phyloP scores from a whole-genome alignment of 148 eudicot species.

The Cornus kousa region DNA sequence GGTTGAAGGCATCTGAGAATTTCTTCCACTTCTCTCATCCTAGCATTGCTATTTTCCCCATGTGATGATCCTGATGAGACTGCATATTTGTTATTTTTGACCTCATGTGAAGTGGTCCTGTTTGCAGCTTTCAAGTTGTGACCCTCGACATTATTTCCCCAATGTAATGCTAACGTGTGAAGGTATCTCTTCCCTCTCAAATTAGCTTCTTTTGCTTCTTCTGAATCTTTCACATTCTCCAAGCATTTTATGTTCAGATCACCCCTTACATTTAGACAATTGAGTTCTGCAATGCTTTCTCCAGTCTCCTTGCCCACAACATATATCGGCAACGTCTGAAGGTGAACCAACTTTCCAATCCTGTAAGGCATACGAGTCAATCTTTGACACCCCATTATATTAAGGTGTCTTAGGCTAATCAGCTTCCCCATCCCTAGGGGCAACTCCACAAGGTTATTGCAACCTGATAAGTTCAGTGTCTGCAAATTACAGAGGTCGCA shows the following conservation, averaged over 20 bases:
- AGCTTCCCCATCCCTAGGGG: slow-evolving; percentile 13
- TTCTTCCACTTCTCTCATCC: background rate
- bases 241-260: slow-evolving; percentile 15
- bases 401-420: slow-evolving; percentile 16
- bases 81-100: too few relatives aligned
- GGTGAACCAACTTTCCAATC: slow-evolving; percentile 7
- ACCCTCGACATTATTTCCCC: slow-evolving; percentile 5
- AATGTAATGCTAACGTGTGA: background rate
- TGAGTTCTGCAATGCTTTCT: slow-evolving; percentile 14
- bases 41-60: background rate
- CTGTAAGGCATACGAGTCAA: slow-evolving; percentile 7
- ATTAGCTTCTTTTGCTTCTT: slow-evolving; percentile 17
- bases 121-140: background rate
- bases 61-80: background rate
- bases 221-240: slow-evolving; percentile 5
- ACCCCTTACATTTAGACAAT: slow-evolving; percentile 12
- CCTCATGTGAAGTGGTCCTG: background rate
- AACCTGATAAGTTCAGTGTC: slow-evolving; percentile 10
- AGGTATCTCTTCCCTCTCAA: slow-evolving; percentile 13
- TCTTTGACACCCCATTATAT: slow-evolving; percentile 1
- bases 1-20: slow-evolving; percentile 17
- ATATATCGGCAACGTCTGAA: slow-evolving; percentile 17
- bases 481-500: slow-evolving; percentile 14
- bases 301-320: background rate
- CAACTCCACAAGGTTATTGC: slow-evolving; percentile 11